phyloP scores from a whole-genome alignment of 2,329 filamentous ascomycete genomes.

The Dactylellina cionopaga region DNA sequence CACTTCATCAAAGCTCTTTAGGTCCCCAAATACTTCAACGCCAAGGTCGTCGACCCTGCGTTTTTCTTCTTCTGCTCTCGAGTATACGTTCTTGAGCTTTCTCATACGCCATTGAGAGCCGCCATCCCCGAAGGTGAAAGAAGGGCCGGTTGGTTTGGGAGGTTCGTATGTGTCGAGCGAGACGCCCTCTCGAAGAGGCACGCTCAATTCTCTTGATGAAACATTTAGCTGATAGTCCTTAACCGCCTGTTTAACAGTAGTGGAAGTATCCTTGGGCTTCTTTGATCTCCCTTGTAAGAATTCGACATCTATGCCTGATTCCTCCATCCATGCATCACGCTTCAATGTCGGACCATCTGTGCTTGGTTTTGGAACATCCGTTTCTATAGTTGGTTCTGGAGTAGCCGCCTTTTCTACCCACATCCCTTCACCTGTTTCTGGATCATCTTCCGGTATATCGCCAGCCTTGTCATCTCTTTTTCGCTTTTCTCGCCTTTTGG shows the following conservation, averaged over 20 bases:
- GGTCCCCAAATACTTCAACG: slow-evolving; percentile 78
- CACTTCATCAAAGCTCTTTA: slow-evolving; percentile 89
- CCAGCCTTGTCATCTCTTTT: slow-evolving; percentile 57
- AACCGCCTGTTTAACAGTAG: slow-evolving; percentile 62
- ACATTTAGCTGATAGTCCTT: slow-evolving; percentile 75
- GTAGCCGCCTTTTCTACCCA: slow-evolving; percentile 55
- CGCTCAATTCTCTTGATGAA: slow-evolving; percentile 83
- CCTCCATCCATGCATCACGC: slow-evolving; percentile 95
- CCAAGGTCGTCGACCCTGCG: slow-evolving; percentile 83
- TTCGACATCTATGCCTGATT: slow-evolving; percentile 82
- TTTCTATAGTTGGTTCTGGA: slow-evolving; percentile 55
- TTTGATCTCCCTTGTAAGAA: slow-evolving; percentile 74
- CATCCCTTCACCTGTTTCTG: slow-evolving; percentile 32
- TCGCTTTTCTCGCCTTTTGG: slow-evolving; percentile 38
- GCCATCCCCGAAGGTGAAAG: slow-evolving; percentile 87
- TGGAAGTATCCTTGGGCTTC: slow-evolving; percentile 64
- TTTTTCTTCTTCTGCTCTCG: slow-evolving; percentile 77
- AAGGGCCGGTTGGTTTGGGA: slow-evolving; percentile 71
- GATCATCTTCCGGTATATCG: slow-evolving; percentile 49
- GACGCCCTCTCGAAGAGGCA: slow-evolving; percentile 71
- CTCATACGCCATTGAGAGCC: slow-evolving; percentile 97
- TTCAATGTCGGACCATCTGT: slow-evolving; percentile 63
- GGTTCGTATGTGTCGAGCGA: slow-evolving; percentile 66
- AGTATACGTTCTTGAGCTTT: slow-evolving; percentile 86
- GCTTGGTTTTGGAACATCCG: slow-evolving; percentile 57